A percentile compares a stretch with the other conserved stretches of the same genome.
These are phyloP conservation scores for Allomyces arbusculus DNA, from an alignment of 192 early-diverging fungal genomes.

Conservation along the genomic window DNA sequence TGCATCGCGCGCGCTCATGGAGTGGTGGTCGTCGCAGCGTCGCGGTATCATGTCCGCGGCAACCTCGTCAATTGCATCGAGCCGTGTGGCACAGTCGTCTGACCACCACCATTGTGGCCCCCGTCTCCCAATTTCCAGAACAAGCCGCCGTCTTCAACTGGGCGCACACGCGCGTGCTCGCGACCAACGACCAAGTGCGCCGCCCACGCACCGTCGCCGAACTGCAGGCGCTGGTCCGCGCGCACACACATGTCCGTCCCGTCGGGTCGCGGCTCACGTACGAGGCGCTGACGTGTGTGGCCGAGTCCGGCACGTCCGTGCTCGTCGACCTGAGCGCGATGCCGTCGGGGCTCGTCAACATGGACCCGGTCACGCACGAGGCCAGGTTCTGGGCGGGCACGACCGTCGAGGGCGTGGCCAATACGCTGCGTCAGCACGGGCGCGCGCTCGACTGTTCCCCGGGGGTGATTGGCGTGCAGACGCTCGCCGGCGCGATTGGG, in stretches of 20 bases:
- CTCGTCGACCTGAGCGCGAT: conserved; percentile 8
- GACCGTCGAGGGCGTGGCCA: conserved; percentile 8
- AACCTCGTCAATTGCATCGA: too few relatives aligned
- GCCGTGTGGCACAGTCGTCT: too few relatives aligned
- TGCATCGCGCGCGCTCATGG: too few relatives aligned
- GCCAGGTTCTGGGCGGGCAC: conserved; percentile 13
- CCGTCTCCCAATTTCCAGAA: neutral
- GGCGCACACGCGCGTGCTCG: conserved; percentile 7
- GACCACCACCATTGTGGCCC: too few relatives aligned
- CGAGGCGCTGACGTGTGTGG: conserved; percentile 4
- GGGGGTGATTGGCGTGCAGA: conserved; percentile 15
- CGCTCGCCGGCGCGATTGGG: conserved; percentile 15
- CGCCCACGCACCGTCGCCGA: conserved; percentile 2
- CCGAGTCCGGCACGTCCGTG: conserved; percentile 2
- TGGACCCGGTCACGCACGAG: neutral
- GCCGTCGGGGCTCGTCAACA: neutral
- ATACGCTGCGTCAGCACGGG: conserved; percentile 5
- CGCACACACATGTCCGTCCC: neutral
- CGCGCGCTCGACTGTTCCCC: conserved; percentile 10
- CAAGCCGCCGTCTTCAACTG: conserved; percentile 7
- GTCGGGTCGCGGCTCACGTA: conserved; percentile 9
- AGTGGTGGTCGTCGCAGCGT: too few relatives aligned
- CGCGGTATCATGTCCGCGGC: too few relatives aligned
- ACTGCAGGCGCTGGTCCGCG: conserved; percentile 4
- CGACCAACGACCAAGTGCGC: conserved; percentile 4